Base-by-base conservation (phyloP, 2,329 filamentous ascomycete genomes). In the Pseudomassariella vexata region DNA sequence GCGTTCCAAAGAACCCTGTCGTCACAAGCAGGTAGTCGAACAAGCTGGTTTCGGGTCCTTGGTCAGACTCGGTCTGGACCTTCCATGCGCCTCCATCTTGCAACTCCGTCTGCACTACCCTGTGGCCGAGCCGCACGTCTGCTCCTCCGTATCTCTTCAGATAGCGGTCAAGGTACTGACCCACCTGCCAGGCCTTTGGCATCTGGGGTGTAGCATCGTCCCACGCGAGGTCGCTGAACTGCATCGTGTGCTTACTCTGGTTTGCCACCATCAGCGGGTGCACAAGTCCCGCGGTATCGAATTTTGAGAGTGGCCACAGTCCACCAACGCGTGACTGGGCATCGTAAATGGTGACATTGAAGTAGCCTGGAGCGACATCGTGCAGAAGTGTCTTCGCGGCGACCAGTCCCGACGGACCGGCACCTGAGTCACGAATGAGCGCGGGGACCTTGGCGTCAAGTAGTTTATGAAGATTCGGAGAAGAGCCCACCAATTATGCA, bases 161-260 rank as follows among this genome's bases (percentile, higher is more conserved):
- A 50, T 92, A 94, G 5, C 59, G 62, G 40, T 79, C 65, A 6
- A 92, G 63, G 51, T 94, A 94, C 16, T 62, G 63, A 1, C 85
- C 84, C 4, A 90, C 75, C 59, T 86, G 77, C 76, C 82, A 86
- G 0, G 85, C 86, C 22, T 70, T 76, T 1, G 86, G 86, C 28
- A 92, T 79, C 54, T 82, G 68, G 2, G 81, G 77, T 2, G 65
- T 58, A 4, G 56, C 57, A 5, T 66, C 59, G 3, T 71, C 65
- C 85, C 85, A 94, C 5, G 82, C 72, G 16, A 86, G 55, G 50
- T 90, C 86, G 41, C 74, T 78, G 46, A 81, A 81, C 45, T 75
- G 71, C 41, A 92, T 77, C 0, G 84, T 86, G 55, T 87, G 85
- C 27, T 73, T 73, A 59, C 82, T 88, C 47, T 89, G 76, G 52